Evolutionary conservation across 202 grass and related monocot genomes (phyloP), one percentile per base, ranked within the genome.

Genomic region (Thinopyrum obtusiflorum): DNA sequence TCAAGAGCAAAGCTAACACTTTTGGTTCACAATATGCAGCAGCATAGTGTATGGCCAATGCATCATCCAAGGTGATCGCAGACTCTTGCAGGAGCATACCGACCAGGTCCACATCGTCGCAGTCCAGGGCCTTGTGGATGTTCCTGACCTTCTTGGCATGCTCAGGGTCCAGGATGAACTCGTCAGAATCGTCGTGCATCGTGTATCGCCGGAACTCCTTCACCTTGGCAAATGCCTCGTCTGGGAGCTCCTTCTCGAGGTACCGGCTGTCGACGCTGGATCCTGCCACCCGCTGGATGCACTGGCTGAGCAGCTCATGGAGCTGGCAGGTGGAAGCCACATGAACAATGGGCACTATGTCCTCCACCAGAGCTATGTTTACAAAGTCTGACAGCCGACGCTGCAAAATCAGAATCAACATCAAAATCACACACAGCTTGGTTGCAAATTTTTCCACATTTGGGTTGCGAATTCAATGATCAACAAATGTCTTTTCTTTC

Each of bases 11-110:
- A 3, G 85, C 37, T 0, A 87, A 55, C 24, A 89, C 65, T 62
- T 94, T 92, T 5, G 85, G 71, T 4, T 91, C 85, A 44, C 92
- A 94, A 35, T 88, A 83, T 25, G 92, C 89, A 9, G 86, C 87
- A 7, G 92, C 87, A 69, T 94, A 92, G 82, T 94, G 92, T 72
- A 92, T 36, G 5, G 89, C 92, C n/a, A 76, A 80, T 6, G 89
- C 89, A 81, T 86, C 87, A 63, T 94, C 92, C 80, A 94, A 39
- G 32, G 78, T 88, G 62, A 91, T 78, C 2, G 53, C 21, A 10
- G 82, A 82, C 25, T 89, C 92, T 1, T 61, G 59, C 0, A 94
- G 35, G 13, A 94, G 79, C 79, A 92, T 3, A 12, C 15, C 60
- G 8, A 89, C 89, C 35, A 94, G 85, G 13, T 83, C 74, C 44